Base-by-base conservation (phyloP, 169 alveolate genomes). In the Plasmodium yoelii region DNA sequence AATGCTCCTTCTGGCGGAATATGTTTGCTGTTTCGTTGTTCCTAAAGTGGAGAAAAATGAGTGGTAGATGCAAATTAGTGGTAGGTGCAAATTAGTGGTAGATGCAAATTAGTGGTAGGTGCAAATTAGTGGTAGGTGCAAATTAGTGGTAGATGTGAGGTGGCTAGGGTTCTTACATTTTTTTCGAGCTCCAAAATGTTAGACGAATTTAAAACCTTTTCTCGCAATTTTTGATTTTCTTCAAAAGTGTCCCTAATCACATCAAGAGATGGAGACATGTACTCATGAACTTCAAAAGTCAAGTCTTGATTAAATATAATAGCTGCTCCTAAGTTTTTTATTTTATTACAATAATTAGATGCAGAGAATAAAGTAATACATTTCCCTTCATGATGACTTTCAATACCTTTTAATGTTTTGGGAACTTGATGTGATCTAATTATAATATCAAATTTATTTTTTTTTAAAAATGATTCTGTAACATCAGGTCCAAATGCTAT, bases 371-470 rank as follows among this genome's bases (percentile, higher is more conserved):
- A 77, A 47, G 98, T 96, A 56, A 96, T 95, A 57, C 97, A 91
- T 57, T 95, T 93, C 49, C 97, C 98, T 61, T 94, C 95, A 87
- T 96, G 98, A 46, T 88, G 92, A 46, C 95, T 95, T 65, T 95
- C 96, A 57, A 96, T 94, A 53, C 98, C 98, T 82, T 95, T 95
- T 70, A 96, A 94, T 39, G 95, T 95, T 82, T 92, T 92, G 28
- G 98, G 98, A 46, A 93, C 96, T 93, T 97, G 98, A 88, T 97
- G 98, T n/a, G 98, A 95, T 64, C 98, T 74, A 75, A 97, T 92
- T 75, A 97, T 94, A 71, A 96, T 95, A 86, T 93, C 97, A 46
- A 97, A 91, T 55, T 95, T 95, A 91, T 97, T 97, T 28, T 63
- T 82, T 72, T 94, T 93, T 70, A 97, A 93, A 93, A 97, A 97